These are phyloP conservation scores for Clitopilus passeckerianus DNA, from an alignment of 768 basidiomycete species.

Conservation along the genomic window DNA sequence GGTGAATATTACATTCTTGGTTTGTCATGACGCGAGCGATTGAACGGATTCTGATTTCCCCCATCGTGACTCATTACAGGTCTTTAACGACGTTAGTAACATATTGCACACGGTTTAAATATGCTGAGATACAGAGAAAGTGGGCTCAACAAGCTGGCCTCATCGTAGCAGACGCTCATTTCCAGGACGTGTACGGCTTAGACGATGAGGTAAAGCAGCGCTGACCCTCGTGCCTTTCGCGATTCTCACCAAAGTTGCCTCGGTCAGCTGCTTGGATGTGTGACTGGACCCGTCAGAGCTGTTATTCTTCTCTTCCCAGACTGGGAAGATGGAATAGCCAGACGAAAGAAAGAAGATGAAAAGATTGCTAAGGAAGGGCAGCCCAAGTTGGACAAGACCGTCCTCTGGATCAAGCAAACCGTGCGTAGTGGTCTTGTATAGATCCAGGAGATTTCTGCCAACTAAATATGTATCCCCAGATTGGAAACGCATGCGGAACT, in stretches of 20 bases:
- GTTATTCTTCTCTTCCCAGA: conserved; percentile 85
- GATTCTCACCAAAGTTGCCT: not conserved
- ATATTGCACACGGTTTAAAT: not conserved
- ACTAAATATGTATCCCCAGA: conserved; percentile 33
- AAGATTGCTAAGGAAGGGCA: conserved; percentile 41
- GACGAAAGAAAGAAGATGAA: conserved; percentile 56
- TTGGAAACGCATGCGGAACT: conserved; percentile 82
- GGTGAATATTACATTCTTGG: conserved; percentile 11
- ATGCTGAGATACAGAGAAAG: conserved; percentile 21
- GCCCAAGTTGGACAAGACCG: conserved; percentile 47
- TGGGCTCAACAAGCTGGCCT: conserved; percentile 74
- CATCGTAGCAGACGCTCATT: conserved; percentile 39
- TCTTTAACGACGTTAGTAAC: conserved; percentile 37
- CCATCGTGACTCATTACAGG: conserved; percentile 21
- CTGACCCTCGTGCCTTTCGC: not conserved
- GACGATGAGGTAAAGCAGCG: conserved; percentile 68
- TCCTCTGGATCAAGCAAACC: conserved; percentile 91
- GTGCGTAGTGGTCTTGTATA: conserved; percentile 30
- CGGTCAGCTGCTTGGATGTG: conserved; percentile 59
- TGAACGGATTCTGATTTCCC: not conserved
- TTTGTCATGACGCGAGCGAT: not conserved
- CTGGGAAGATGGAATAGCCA: conserved; percentile 40
- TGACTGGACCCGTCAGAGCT: conserved; percentile 74
- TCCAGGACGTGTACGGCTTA: conserved; percentile 70
- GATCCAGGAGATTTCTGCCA: not conserved